Evolutionary conservation across 2,329 filamentous ascomycete genomes (phyloP).

Genomic region (Dactylellina cionopaga): DNA sequence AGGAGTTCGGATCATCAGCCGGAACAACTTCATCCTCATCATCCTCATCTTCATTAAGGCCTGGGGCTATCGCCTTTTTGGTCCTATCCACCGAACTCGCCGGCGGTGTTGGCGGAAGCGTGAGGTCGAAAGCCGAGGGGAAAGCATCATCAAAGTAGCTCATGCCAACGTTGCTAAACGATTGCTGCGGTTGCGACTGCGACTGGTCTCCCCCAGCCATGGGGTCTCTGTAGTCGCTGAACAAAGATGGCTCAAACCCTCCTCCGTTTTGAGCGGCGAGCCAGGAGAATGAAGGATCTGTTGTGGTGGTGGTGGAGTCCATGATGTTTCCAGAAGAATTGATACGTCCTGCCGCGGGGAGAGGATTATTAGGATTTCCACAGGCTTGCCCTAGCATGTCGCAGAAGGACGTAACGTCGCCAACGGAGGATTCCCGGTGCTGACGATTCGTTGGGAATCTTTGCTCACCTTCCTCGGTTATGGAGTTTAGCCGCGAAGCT

Average conservation of each 20-base stretch:
- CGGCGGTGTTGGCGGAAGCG: slow-evolving; percentile 79
- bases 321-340: slow-evolving; percentile 1
- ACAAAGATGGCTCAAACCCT: slow-evolving; percentile 85
- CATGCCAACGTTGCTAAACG: slow-evolving; percentile 77
- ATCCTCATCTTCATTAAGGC: slow-evolving; percentile 67
- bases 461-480: slow-evolving; percentile 53
- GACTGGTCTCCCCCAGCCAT: slow-evolving; percentile 70
- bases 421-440: slow-evolving; percentile 56
- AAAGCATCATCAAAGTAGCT: slow-evolving; percentile 78
- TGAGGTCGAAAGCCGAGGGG: slow-evolving; percentile 74
- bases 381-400: slow-evolving; percentile 69
- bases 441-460: slow-evolving; percentile 42
- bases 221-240: slow-evolving; percentile 90
- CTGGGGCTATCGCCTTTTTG: slow-evolving; percentile 55
- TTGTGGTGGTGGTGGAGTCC: not conserved
- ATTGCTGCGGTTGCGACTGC: slow-evolving; percentile 63
- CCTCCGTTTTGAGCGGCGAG: slow-evolving; percentile 71
- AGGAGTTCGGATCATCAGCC: slow-evolving; percentile 69
- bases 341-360: slow-evolving; percentile 63
- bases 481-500: slow-evolving; percentile 46
- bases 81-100: slow-evolving; percentile 61
- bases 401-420: slow-evolving; percentile 63
- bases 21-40: slow-evolving; percentile 74
- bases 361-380: slow-evolving; percentile 66
- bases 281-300: slow-evolving; percentile 59